phyloP scores from a whole-genome alignment of 345 rosid genomes.

The Limnanthes douglasii region DNA sequence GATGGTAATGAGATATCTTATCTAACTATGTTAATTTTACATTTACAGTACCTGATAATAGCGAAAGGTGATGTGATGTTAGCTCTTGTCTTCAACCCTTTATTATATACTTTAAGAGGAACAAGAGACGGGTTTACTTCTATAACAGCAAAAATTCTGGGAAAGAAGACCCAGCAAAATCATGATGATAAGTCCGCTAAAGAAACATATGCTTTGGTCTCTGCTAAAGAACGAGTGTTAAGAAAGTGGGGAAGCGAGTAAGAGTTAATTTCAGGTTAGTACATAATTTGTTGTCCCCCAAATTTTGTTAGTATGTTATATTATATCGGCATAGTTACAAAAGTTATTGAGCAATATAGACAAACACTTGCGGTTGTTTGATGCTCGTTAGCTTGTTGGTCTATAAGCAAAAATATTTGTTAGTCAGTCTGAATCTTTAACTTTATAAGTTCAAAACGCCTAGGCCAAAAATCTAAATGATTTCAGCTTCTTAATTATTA shows the following conservation, averaged over 20 bases:
- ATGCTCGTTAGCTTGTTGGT: too few relatives aligned
- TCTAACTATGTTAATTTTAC: conserved; percentile 9
- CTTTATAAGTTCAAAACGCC: too few relatives aligned
- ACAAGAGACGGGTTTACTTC: conserved; percentile 37
- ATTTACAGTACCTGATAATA: conserved; percentile 47
- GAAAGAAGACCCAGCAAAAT: conserved; percentile 11
- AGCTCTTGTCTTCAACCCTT: conserved; percentile 58
- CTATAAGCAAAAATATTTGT: too few relatives aligned
- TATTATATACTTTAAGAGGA: conserved; percentile 58
- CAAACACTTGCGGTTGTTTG: too few relatives aligned
- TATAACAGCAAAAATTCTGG: conserved; percentile 31
- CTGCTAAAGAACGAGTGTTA: conserved; percentile 67
- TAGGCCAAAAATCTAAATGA: too few relatives aligned
- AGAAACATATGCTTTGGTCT: conserved; percentile 17
- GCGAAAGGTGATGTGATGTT: conserved; percentile 63
- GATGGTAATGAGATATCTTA: too few relatives aligned
- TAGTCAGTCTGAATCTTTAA: too few relatives aligned
- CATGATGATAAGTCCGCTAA: conserved; percentile 16
- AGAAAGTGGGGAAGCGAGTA: conserved; percentile 76
- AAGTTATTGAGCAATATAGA: too few relatives aligned
- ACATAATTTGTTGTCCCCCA: neutral
- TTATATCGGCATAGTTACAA: too few relatives aligned
- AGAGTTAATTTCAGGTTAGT: conserved; percentile 11
- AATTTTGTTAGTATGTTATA: neutral
- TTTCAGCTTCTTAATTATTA: too few relatives aligned